These are phyloP conservation scores for Lentinula sp. DNA, from an alignment of 768 basidiomycete genomes.

Conservation along the genomic window DNA sequence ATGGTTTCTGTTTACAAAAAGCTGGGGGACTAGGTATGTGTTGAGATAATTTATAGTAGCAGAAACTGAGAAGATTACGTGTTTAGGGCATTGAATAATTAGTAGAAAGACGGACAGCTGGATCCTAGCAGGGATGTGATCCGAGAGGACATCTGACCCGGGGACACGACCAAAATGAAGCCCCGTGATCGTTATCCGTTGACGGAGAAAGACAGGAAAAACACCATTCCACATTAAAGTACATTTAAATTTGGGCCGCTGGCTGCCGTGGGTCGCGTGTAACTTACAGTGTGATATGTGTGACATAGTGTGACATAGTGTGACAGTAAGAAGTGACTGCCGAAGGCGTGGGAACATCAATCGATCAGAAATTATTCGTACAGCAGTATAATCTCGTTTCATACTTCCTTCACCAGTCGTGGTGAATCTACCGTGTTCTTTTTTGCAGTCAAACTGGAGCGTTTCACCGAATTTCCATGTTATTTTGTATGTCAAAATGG, in stretches of 20 bases:
- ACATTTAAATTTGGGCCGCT: background rate
- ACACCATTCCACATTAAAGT: background rate
- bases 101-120: background rate
- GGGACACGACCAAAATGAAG: background rate
- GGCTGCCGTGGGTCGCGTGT: background rate
- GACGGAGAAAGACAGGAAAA: background rate
- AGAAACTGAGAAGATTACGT: background rate
- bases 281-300: background rate
- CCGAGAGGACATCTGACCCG: background rate
- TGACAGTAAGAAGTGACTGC: background rate
- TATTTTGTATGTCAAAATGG: conserved; percentile 29
- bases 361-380: background rate
- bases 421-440: conserved; percentile 10
- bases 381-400: background rate
- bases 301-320: background rate
- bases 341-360: conserved; percentile 1
- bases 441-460: conserved; percentile 34
- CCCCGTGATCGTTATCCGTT: background rate
- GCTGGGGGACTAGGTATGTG: background rate
- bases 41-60: background rate
- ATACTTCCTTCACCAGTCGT: conserved; percentile 8
- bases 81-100: background rate
- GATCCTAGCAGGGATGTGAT: background rate
- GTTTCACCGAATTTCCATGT: conserved; percentile 20
- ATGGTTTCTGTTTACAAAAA: background rate